Base-by-base conservation (phyloP, 192 early-diverging fungal genomes). In the Linnemannia hyalina region DNA sequence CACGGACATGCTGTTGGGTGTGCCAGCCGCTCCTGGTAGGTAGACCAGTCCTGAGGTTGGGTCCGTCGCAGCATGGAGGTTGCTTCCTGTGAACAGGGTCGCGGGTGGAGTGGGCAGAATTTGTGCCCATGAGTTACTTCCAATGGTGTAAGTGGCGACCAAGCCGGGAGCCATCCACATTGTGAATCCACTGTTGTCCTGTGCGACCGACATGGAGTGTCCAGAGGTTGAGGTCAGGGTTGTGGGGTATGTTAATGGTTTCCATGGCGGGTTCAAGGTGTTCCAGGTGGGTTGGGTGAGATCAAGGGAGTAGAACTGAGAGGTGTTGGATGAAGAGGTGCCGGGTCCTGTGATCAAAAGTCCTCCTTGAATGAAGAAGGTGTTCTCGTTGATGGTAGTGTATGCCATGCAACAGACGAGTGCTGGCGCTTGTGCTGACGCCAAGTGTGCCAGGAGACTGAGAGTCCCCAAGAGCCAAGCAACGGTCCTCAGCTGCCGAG, bases 301-400 rank as follows among this genome's bases (percentile, higher is more conserved):
- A n/a, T 71, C 70, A 9, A 71, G 36, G 70, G 70, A 10, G 8
- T n/a, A 71, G 41, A 71, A 42, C n/a, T 71, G 70, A 7, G 40
- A 22, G 9, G 11, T 16, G 18, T 22, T 23, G 4, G 38, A 23
- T 3, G 20, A 9, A 9, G 29, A 32, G 40, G 13, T 20, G 22
- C 40, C 70, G 15, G 35, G 13, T 52, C 49, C 49, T 5, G 49
- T 52, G 18, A 52, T 52, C 11, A 65, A 4, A 15, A 60, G 11
- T 22, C 70, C 70, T 22, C 70, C 70, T 38, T 71, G 70, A 16
- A 71, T n/a, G 16, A n/a, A 71, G 36, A 71, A 42, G 7, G 70
- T 71, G 35, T 71, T 71, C 23, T 71, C 70, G 40, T 71, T 35
- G 36, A 71, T 16, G 9, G 40, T 41, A 9, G 36, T 18, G 2